These are phyloP conservation scores for Hygrocybe coccinea DNA, from an alignment of 768 basidiomycete genomes.

Conservation along the genomic window DNA sequence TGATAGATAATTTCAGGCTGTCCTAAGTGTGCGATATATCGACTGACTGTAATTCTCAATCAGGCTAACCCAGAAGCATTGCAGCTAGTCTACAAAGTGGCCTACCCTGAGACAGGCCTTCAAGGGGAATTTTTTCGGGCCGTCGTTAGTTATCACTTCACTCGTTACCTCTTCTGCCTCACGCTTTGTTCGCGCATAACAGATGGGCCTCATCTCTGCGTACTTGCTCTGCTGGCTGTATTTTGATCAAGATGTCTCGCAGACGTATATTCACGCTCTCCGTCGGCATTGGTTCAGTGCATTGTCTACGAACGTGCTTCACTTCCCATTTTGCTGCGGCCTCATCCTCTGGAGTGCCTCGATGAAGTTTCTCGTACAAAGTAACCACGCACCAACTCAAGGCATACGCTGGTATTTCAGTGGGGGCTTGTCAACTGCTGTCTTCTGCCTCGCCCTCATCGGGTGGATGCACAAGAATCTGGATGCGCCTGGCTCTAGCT, in stretches of 20 bases:
- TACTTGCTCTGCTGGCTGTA: constrained; percentile 3
- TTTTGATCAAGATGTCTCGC: background rate
- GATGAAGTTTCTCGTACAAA: background rate
- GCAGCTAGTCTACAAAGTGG: background rate
- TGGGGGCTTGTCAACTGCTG: background rate
- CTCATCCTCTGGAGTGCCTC: constrained; percentile 3
- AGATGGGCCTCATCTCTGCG: background rate
- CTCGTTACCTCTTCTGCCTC: background rate
- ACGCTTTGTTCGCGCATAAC: background rate
- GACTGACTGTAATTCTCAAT: no score
- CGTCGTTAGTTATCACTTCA: background rate
- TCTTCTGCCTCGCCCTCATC: background rate
- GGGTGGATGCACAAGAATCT: constrained; percentile 4
- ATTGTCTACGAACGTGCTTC: background rate
- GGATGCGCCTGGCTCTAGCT: background rate
- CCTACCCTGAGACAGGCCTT: background rate
- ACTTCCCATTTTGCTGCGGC: background rate
- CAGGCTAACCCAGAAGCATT: no score
- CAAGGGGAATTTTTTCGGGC: background rate
- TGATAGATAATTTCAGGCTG: background rate
- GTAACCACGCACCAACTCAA: background rate
- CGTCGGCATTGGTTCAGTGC: constrained; percentile 3
- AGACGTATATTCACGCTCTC: constrained; percentile 1
- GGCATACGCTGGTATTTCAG: background rate
- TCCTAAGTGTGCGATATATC: background rate